Percentiles rank a stretch among this genome's conserved stretches.
Conservation (phyloP, 805 yeast genomes). For the Starmerella ratchasimensis region DNA sequence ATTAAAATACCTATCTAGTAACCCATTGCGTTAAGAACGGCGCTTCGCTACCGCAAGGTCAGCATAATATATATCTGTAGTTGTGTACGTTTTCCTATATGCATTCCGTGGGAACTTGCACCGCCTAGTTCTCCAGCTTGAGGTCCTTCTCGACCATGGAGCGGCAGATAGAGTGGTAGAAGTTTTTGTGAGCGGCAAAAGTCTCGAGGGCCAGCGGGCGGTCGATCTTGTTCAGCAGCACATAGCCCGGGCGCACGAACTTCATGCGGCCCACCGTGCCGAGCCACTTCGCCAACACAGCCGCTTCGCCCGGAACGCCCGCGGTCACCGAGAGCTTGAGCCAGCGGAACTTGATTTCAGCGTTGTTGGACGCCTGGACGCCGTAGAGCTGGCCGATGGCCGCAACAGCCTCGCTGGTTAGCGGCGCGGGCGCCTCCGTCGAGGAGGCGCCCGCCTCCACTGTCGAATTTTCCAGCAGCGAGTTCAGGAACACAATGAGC, state of each 20-base stretch:
- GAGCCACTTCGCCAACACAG: slow-evolving; percentile 61
- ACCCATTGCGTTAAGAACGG: no score
- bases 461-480: slow-evolving; percentile 34
- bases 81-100: no score
- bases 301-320: slow-evolving; percentile 32
- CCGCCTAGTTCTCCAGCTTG: no score
- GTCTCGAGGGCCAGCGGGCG: slow-evolving; percentile 51
- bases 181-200: slow-evolving; percentile 41
- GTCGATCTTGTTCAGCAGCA: slow-evolving; percentile 49
- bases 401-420: slow-evolving; percentile 23
- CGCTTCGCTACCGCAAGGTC: no score
- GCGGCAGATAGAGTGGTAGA: slow-evolving; percentile 77
- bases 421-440: slow-evolving; percentile 18
- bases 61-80: no score
- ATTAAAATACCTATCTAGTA: no score
- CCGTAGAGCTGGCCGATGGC: slow-evolving; percentile 31
- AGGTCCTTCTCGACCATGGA: slow-evolving; percentile 75
- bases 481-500: slow-evolving; percentile 63
- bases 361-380: slow-evolving; percentile 46
- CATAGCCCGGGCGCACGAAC: slow-evolving; percentile 78
- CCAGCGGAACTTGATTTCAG: slow-evolving; percentile 73
- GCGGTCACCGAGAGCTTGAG: slow-evolving; percentile 52
- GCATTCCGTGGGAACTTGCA: no score
- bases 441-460: no score
- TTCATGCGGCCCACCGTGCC: slow-evolving; percentile 92